A percentile compares a stretch with the other conserved stretches of the same genome.
Conservation (phyloP, 768 basidiomycete species). For the Boletus pseudo-olivaceus region DNA sequence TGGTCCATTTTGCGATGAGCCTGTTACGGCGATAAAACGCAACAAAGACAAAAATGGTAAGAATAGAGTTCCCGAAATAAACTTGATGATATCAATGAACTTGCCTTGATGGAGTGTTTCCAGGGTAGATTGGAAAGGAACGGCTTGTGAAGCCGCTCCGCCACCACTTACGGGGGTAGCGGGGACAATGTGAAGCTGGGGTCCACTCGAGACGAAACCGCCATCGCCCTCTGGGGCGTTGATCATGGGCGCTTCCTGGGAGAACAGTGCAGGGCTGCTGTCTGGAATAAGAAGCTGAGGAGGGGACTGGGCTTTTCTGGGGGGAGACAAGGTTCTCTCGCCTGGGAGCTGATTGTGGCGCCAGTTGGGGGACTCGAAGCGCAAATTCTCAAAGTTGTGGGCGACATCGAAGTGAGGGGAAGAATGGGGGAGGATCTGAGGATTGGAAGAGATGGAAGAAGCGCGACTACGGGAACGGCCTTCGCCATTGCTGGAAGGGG, state of each 20-base stretch:
- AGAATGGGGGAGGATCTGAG: conserved; percentile 37
- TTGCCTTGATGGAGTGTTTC: conserved; percentile 52
- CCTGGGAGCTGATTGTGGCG: conserved; percentile 43
- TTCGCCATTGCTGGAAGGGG: conserved; percentile 58
- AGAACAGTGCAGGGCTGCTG: conserved; percentile 38
- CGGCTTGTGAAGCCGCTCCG: conserved; percentile 42
- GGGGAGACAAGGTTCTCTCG: conserved; percentile 37
- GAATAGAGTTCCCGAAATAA: conserved; percentile 31
- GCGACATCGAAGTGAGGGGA: conserved; percentile 60
- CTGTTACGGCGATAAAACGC: conserved; percentile 29
- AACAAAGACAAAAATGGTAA: conserved; percentile 27
- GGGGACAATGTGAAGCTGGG: conserved; percentile 74
- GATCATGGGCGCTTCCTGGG: conserved; percentile 49
- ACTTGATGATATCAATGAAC: conserved; percentile 33
- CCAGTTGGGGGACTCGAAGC: conserved; percentile 66
- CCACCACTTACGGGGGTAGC: conserved; percentile 76
- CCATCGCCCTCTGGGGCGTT: conserved; percentile 61
- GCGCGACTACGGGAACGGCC: conserved; percentile 55
- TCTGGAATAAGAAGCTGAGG: conserved; percentile 59
- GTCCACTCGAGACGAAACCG: conserved; percentile 45
- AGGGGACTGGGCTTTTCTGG: conserved; percentile 62
- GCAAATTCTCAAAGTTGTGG: conserved; percentile 55
- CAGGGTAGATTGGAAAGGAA: conserved; percentile 51
- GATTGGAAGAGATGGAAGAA: conserved; percentile 65
- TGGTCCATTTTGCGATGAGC: conserved; percentile 30